Evolutionary conservation across 2,329 filamentous ascomycete species (phyloP).

Genomic region (Sporothrix pseudoabietina): DNA sequence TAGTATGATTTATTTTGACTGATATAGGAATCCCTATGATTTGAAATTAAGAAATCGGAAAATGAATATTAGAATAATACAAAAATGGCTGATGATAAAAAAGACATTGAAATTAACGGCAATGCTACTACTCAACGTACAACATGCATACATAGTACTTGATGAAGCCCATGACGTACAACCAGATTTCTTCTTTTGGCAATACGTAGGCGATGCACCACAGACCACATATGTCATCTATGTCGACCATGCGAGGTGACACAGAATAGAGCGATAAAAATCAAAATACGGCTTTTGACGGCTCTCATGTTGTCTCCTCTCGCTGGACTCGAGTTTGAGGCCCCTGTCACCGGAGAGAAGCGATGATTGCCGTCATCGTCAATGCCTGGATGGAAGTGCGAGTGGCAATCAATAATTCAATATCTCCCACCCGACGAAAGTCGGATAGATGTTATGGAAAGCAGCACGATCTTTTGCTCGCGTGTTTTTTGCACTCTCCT

Average conservation of each 20-base stretch:
- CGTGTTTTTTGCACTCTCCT: not conserved
- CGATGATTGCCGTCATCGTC: not conserved
- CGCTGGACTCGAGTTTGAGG: not conserved
- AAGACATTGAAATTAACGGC: no score
- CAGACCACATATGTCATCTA: not conserved
- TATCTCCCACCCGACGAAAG: no score
- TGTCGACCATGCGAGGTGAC: not conserved
- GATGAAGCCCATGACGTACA: not conserved
- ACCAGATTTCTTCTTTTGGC: not conserved
- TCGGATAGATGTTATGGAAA: not conserved
- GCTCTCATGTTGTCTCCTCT: not conserved
- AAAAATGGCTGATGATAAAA: no score
- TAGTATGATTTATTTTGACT: no score
- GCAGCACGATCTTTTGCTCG: not conserved
- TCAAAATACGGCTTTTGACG: constrained; percentile 1
- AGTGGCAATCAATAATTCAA: no score
- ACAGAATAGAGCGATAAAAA: not conserved
- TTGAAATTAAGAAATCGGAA: no score
- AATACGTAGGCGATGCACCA: not conserved
- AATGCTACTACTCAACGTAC: no score
- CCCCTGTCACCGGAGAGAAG: not conserved
- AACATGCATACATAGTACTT: no score
- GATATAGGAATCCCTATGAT: no score
- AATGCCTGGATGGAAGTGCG: not conserved
- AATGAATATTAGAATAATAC: no score